Base-by-base conservation (phyloP, 1,139 yeast genomes). In the Zygotorulaspora mrakii region DNA sequence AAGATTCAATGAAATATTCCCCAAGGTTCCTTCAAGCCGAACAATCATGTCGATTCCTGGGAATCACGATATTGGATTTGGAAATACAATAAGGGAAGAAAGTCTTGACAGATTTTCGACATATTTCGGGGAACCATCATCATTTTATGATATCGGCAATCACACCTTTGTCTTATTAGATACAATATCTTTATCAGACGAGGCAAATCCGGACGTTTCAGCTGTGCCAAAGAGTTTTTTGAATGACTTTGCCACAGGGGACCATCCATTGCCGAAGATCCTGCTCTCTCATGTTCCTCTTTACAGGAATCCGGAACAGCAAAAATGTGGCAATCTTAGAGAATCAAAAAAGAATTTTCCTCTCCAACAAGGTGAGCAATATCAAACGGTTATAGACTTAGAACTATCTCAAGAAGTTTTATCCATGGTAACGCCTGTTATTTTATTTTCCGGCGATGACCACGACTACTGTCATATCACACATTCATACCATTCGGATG, bases 11-110 rank as follows among this genome's bases (percentile, higher is more conserved):
- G 52, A 62, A 1, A 75, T 91, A 1, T 91, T 84, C 59, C 75
- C 66, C 48, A 66, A 52, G 64, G 77, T 64, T 33, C 66, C 64
- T 25, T 65, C 55, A 42, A 70, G 76, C 38, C 61, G 69, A 21
- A 76, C 77, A 3, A 66, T 77, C 49, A 69, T 74, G 53, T 75
- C 81, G 1, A 64, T 91, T 9, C 96, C 97, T 0, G 98, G 98
- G 2, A 91, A 91, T 57, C 98, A 91, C 60, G 98, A 91, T 60
- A 86, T 91, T 50, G 98, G 98, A 0, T 89, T 83, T 61, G 95
- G 94, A 24, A 75, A 79, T 42, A 76, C 80, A 1, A 70, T 76
- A 5, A 68, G 74, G 9, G 74, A 73, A 18, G 62, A 68, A 2
- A 75, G 80, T 20, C 61, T 74, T 35, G 66, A 76, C 21, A 68